Evolutionary conservation across 2,329 filamentous ascomycete genomes (phyloP).

Genomic region (Neurospora sp.): DNA sequence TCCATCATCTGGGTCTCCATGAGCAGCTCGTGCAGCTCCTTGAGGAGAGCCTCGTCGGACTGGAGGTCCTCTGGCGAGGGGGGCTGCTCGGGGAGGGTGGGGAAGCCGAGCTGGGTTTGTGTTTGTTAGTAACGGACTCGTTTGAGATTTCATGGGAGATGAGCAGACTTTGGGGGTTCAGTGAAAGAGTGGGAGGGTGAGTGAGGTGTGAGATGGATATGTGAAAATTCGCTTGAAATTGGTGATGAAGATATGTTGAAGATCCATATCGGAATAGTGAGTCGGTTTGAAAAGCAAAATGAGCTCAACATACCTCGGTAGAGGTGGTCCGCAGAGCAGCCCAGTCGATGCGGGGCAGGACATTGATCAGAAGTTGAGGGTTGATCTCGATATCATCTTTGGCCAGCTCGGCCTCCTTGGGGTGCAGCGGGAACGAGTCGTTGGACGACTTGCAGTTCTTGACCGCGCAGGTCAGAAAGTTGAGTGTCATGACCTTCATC

Average conservation of each 20-base stretch:
- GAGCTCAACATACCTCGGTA: slow-evolving; percentile 52
- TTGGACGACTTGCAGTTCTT: slow-evolving; percentile 83
- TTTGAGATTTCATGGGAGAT: not conserved
- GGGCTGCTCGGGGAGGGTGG: slow-evolving; percentile 55
- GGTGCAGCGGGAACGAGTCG: slow-evolving; percentile 80
- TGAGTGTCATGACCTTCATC: slow-evolving; percentile 95
- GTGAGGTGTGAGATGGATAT: not conserved
- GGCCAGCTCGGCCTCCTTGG: slow-evolving; percentile 83
- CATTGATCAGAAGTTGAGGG: slow-evolving; percentile 68
- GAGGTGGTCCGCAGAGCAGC: slow-evolving; percentile 64
- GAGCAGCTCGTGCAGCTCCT: slow-evolving; percentile 71
- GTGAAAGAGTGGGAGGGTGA: not conserved
- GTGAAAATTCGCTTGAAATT: not conserved
- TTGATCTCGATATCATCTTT: slow-evolving; percentile 76
- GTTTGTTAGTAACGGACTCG: not conserved
- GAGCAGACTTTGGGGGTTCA: not conserved
- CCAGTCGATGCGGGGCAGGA: slow-evolving; percentile 86
- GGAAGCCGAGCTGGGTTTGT: slow-evolving; percentile 61
- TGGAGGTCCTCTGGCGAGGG: slow-evolving; percentile 54
- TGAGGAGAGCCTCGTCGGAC: slow-evolving; percentile 58
- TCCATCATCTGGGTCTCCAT: slow-evolving; percentile 84
- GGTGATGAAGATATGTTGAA: not conserved
- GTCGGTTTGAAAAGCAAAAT: not conserved
- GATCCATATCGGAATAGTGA: not conserved
- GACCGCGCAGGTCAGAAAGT: slow-evolving; percentile 93